phyloP scores from a whole-genome alignment of 2,329 filamentous ascomycete genomes.

The Cercospora citrullina region DNA sequence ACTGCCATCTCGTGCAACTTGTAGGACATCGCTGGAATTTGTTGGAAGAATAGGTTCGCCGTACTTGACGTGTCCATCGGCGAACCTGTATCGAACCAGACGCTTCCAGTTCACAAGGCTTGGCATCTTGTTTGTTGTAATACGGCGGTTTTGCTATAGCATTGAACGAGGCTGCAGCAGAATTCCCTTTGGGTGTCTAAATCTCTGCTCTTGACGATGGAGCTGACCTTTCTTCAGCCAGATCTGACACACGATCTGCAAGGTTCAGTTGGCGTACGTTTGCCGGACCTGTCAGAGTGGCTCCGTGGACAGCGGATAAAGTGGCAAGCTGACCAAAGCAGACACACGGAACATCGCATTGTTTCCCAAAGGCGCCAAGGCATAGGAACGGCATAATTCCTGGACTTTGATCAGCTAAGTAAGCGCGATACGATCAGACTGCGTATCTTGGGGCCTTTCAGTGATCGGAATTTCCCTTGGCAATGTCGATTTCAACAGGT shows the following conservation, averaged over 20 bases:
- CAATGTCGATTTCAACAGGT: neutral
- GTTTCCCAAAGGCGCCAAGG: neutral
- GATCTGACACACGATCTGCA: neutral
- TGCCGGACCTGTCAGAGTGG: neutral
- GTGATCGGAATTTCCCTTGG: neutral
- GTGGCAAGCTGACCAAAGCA: neutral
- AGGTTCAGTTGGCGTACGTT: neutral
- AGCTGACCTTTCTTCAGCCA: neutral
- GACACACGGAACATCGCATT: neutral
- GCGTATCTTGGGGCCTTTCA: neutral
- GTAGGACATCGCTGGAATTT: slow-evolving; percentile 32
- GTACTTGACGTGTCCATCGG: slow-evolving; percentile 69
- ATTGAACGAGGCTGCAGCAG: neutral
- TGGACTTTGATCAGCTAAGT: neutral
- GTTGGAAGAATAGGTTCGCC: slow-evolving; percentile 63
- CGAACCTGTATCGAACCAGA: slow-evolving; percentile 68
- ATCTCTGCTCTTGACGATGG: neutral
- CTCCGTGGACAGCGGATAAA: neutral
- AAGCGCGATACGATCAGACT: neutral
- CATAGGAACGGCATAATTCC: neutral
- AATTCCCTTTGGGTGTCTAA: neutral
- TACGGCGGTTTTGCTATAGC: neutral
- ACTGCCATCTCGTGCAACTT: slow-evolving; percentile 15
- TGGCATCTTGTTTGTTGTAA: neutral
- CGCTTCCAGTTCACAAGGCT: slow-evolving; percentile 50